Base-by-base conservation (phyloP, 2,329 filamentous ascomycete species). In the Paraphoma sp. region DNA sequence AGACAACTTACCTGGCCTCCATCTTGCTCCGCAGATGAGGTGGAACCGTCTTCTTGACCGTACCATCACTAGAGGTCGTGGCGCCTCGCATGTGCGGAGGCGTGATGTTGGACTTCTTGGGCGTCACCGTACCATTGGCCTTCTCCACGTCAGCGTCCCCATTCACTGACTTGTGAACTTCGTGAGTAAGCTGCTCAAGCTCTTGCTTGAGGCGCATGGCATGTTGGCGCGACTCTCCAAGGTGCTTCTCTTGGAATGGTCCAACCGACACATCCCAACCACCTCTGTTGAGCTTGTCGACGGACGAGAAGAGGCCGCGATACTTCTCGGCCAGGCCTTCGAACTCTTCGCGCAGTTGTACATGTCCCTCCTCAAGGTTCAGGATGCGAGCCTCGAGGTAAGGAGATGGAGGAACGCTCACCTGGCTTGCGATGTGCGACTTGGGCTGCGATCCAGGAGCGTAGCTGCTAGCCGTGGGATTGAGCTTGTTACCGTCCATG, bases 281-380 rank as follows among this genome's bases (percentile, higher is more conserved):
- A 7, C 61, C 65, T 36, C 58, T 63, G 49, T 66, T 64, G 29
- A 68, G 16, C 17, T 51, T 59, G 18, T 70, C 64, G 23, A 74
- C 53, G 2, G 65, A 65, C 11, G 45, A 51, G 17, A 54, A 55
- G 33, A 75, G 59, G 6, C 38, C 44, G 31, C 67, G 62, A 41
- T 45, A 60, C 2, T 64, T 8, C 12, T 62, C 57, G 17, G 59
- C 63, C 14, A 72, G 57, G 18, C 30, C 33, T 9, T 59, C 47
- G 28, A 72, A 29, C 7, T 71, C 62, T 8, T 33, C 45, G 4
- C 56, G 59, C 14, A 72, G 38, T 36, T 33, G 55, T 11, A 6
- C 38, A 38, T 68, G 60, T 33, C 54, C 57, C 11, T 57, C 49
- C 49, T 70, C 62, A 11, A 72, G 46, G 30, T 53, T 63, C 40